A percentile compares a stretch with the other conserved stretches of the same genome.
These are phyloP conservation scores for Rhodotorula glutinis DNA, from an alignment of 1,284 basidiomycete species.

Conservation along the genomic window DNA sequence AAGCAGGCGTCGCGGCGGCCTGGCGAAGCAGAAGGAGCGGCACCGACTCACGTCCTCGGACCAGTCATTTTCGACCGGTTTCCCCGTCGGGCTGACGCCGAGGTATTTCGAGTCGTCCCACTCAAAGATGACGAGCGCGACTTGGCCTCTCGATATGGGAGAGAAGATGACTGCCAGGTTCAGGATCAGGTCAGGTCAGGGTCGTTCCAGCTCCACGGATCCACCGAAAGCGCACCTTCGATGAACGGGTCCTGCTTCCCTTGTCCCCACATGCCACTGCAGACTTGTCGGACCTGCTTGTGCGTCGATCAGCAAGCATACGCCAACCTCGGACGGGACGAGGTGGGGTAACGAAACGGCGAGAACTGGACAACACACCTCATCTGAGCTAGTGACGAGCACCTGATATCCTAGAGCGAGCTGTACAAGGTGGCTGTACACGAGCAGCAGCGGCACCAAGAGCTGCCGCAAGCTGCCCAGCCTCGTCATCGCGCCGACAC, in stretches of 20 bases:
- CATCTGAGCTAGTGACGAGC: constrained; percentile 27
- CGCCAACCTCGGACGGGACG: background rate
- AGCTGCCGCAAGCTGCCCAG: background rate
- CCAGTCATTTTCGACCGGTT: constrained; percentile 44
- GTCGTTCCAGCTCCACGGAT: constrained; percentile 17
- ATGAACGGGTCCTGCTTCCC: constrained; percentile 68
- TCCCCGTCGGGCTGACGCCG: constrained; percentile 56
- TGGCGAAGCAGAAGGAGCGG: background rate
- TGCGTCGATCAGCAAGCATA: background rate
- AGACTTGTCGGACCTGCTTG: constrained; percentile 64
- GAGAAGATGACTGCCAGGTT: constrained; percentile 70
- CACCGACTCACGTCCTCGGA: constrained; percentile 44
- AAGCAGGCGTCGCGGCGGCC: background rate
- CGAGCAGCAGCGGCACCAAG: background rate
- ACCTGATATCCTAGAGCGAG: constrained; percentile 18
- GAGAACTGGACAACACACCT: constrained; percentile 1
- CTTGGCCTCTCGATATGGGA: constrained; percentile 70
- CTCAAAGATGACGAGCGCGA: constrained; percentile 93
- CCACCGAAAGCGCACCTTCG: constrained; percentile 61
- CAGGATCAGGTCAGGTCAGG: constrained; percentile 18
- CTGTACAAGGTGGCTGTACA: background rate
- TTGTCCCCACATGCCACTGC: constrained; percentile 86
- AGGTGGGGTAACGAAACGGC: background rate
- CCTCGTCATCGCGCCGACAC: too few species aligned
- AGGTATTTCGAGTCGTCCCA: constrained; percentile 82